Base-by-base conservation (phyloP, 768 basidiomycete genomes). In the Suillus bovinus region DNA sequence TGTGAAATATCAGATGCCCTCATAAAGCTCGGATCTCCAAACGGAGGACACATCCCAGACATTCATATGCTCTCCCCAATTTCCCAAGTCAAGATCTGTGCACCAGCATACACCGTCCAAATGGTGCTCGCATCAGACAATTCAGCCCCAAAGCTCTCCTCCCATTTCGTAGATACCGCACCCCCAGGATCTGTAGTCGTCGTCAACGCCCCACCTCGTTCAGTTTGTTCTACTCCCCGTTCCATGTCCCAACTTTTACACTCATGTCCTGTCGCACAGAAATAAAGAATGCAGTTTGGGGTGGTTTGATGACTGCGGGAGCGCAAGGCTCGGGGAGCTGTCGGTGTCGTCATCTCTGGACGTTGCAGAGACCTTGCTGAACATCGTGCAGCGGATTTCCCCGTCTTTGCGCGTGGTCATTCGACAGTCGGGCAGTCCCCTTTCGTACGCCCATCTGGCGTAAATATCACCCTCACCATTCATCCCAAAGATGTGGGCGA, bases 1-100 rank as follows among this genome's bases (percentile, higher is more conserved):
- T 93, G 91, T 77, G 92, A 96, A 77, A 79, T 96, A 9, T 94
- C 94, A 0, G 94, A 96, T 69, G 92, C 94, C 3, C 85, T 96
- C 67, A 77, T 94, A 66, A 95, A 93, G 75, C 85, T 96, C 38
- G 84, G 85, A 10, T 70, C 84, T 16, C 76, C 83, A 14, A 82
- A 87, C 66, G 94, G 93, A 1, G 94, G 95, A 1, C 81, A 86
- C 68, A 81, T 97, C n/a, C 87, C 92, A 4, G 93, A 94, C 72
- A 82, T 97, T 13, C 75, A 82, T 59, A 75, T 83, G 77, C 78
- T 84, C 4, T 74, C 76, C 27, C 69, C 76, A 0, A 64, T 69
- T 6, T 58, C 77, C 11, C 78, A 79, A 49, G 74, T 81, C 42
- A 79, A 77, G 56, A 72, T 88, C 53, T 91, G 90, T 69, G 91